A percentile compares a stretch with the other conserved stretches of the same genome.
These are phyloP conservation scores for Kazachstania martiniae DNA, from an alignment of 805 yeast genomes.

Conservation along the genomic window DNA sequence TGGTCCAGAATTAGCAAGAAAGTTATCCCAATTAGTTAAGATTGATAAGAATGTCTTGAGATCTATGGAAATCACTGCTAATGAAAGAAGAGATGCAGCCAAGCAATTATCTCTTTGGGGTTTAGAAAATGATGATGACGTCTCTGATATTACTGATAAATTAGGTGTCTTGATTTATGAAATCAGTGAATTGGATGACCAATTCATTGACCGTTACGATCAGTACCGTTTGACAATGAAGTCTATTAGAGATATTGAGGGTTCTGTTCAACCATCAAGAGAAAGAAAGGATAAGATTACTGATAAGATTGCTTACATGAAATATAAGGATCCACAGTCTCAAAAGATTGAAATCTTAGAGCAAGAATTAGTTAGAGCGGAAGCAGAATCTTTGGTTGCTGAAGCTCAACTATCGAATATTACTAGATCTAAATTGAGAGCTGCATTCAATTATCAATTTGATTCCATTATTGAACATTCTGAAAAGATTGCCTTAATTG, in stretches of 20 bases:
- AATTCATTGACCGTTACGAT: slow-evolving; percentile 76
- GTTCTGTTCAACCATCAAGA: slow-evolving; percentile 79
- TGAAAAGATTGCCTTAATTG: slow-evolving; percentile 76
- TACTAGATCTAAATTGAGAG: slow-evolving; percentile 78
- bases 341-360: slow-evolving; percentile 70
- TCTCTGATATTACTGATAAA: slow-evolving; percentile 78
- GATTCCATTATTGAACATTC: slow-evolving; percentile 79
- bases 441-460: slow-evolving; percentile 74
- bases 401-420: slow-evolving; percentile 86
- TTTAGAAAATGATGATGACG: slow-evolving; percentile 76
- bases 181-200: slow-evolving; percentile 79
- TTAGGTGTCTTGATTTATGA: slow-evolving; percentile 75
- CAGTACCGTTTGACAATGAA: slow-evolving; percentile 77
- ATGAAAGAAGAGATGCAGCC: slow-evolving; percentile 73
- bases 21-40: slow-evolving; percentile 63
- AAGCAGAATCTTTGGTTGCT: slow-evolving; percentile 84
- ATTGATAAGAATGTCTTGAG: slow-evolving; percentile 76
- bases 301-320: slow-evolving; percentile 73
- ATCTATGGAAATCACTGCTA: slow-evolving; percentile 64
- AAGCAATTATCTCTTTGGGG: slow-evolving; percentile 81
- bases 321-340: slow-evolving; percentile 78
- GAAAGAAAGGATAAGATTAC: slow-evolving; percentile 80
- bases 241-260: slow-evolving; percentile 74
- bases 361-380: slow-evolving; percentile 85
- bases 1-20: slow-evolving; percentile 73